Base-by-base conservation (phyloP, 805 yeast species). In the Lachancea nothofagi region DNA sequence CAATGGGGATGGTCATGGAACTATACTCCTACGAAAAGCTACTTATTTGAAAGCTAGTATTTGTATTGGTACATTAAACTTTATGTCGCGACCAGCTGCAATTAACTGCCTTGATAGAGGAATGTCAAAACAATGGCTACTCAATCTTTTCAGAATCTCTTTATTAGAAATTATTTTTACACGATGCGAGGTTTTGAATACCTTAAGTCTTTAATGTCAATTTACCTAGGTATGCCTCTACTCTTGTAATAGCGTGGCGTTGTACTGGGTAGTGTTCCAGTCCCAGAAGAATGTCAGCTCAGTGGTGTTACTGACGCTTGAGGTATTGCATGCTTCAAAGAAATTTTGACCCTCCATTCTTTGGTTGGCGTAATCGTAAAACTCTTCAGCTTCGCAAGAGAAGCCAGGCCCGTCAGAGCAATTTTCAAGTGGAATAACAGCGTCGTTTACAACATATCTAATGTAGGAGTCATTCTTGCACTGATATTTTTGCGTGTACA, bases 351-450 rank as follows among this genome's bases (percentile, higher is more conserved):
- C 62, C 3, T 48, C 46, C 38, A 65, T 40, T 49, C 64, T 60
- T 15, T 44, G 40, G 22, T 54, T 55, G 33, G 66, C 55, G 40
- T 59, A 59, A 5, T 53, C 39, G 46, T 55, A 54, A 47, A 56
- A 70, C 38, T 57, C 57, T 21, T 50, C 57, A 39, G 64, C 55
- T 43, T 65, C 62, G 54, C 79, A 67, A 27, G 72, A 62, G 53
- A 66, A 73, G 1, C 78, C 78, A 7, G 81, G 81, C 3, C 82
- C 82, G 30, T 61, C 54, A 29, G 66, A 61, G 53, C 80, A 75
- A 26, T 54, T 49, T 17, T 67, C 67, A 24, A 72, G 51, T 21
- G 80, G 79, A 33, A 72, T 59, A 18, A 76, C 78, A 1, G 77
- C 77, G 45, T 75, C 80, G 50, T 76, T 75, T 14, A 74, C 47